A percentile compares a stretch with the other conserved stretches of the same genome.
phyloP scores from a whole-genome alignment of 179 eudicot genomes.

The Beta lomatogona region DNA sequence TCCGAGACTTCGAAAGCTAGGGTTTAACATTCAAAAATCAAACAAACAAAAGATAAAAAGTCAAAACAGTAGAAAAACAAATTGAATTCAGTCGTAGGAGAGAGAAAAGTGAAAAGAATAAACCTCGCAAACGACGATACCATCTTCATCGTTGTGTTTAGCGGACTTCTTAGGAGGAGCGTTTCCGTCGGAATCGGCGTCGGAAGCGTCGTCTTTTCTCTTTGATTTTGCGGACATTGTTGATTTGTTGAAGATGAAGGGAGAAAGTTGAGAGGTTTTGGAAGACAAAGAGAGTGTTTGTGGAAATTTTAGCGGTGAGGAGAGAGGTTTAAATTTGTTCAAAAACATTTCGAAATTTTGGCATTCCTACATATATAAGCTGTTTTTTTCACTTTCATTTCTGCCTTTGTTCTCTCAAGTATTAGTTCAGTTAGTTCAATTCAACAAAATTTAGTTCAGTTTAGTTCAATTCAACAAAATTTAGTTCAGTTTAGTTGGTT shows the following conservation, averaged over 20 bases:
- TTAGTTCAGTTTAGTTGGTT: no score
- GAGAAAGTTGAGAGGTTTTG: constrained; percentile 11
- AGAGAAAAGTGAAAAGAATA: background rate
- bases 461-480: no score
- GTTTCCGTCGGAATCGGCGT: constrained; percentile 34
- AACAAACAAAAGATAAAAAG: background rate
- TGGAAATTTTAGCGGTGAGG: background rate
- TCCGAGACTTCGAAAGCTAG: constrained; percentile 67
- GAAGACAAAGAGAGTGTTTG: background rate
- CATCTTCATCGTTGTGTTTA: constrained; percentile 36
- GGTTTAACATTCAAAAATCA: constrained; percentile 11
- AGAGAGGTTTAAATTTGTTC: background rate
- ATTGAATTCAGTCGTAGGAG: no score
- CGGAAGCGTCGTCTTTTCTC: constrained; percentile 53
- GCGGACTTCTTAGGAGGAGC: constrained; percentile 49
- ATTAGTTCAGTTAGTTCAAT: no score
- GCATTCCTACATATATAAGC: background rate
- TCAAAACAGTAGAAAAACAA: no score
- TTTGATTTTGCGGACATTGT: constrained; percentile 53
- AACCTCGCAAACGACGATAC: constrained; percentile 63
- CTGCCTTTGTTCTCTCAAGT: no score
- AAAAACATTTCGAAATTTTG: background rate
- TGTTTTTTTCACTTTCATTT: background rate
- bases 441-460: no score
- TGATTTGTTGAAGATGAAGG: no score